Evolutionary conservation across 116 monocot genomes (phyloP).

Genomic region (Iris pallida): DNA sequence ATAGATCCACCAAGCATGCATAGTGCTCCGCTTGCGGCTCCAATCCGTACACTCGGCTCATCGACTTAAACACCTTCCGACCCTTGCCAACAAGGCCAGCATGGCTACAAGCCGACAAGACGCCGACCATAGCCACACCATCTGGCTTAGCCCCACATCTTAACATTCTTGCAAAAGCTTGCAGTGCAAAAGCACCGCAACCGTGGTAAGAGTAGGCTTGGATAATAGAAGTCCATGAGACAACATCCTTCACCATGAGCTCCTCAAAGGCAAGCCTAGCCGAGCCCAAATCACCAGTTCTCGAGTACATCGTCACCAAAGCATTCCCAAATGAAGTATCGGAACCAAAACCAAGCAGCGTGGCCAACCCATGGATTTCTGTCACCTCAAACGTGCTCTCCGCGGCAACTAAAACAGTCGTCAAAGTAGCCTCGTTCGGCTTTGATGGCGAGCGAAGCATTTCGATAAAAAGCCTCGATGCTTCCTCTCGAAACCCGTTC

Average conservation of each 20-base stretch:
- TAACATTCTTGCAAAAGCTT: conserved; percentile 33
- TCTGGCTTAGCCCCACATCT: conserved; percentile 24
- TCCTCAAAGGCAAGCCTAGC: conserved; percentile 26
- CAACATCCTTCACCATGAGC: conserved; percentile 25
- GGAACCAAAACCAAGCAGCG: conserved; percentile 13
- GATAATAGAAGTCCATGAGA: conserved; percentile 47
- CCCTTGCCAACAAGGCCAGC: conserved; percentile 35
- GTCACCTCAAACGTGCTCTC: conserved; percentile 8
- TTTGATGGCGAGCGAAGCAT: conserved; percentile 24
- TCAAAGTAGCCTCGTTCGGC: conserved; percentile 26
- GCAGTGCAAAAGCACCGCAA: conserved; percentile 21
- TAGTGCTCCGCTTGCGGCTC: conserved; percentile 37
- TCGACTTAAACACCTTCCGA: conserved; percentile 33
- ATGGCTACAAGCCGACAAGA: conserved; percentile 46
- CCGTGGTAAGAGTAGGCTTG: conserved; percentile 40
- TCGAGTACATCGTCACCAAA: conserved; percentile 44
- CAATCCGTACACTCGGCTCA: conserved; percentile 15
- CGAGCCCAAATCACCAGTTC: conserved; percentile 24
- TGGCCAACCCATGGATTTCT: conserved; percentile 26
- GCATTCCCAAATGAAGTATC: conserved; percentile 31
- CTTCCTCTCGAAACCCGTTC: conserved; percentile 18
- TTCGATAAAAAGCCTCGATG: conserved; percentile 16
- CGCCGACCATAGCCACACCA: conserved; percentile 22
- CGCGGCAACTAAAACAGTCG: conserved; percentile 21
- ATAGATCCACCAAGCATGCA: conserved; percentile 33